Evolutionary conservation across 2,329 filamentous ascomycete species (phyloP), one percentile per base, ranked within the genome.

Genomic region (Fonsecaea multimorphosa): DNA sequence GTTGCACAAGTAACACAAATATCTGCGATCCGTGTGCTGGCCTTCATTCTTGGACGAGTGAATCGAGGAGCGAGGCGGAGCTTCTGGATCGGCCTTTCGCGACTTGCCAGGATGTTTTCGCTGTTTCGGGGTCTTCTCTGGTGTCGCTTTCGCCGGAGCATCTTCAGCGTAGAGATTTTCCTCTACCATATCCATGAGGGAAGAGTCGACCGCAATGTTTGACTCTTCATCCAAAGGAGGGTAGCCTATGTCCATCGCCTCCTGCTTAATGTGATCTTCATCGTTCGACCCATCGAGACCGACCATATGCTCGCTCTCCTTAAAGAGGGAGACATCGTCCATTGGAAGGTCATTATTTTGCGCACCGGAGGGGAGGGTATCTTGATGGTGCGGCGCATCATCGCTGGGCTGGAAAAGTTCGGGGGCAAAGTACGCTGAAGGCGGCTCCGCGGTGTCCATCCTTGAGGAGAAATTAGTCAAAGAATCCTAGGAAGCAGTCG

Each of bases 21-120:
- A 72, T 61, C 71, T 63, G 24, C 67, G 67, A 63, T 72, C 71
- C 7, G 71, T 72, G 60, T 72, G 71, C 49, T 72, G 71, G 4
- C 71, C 71, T 67, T 72, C 71, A 46, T 72, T 72, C 57, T 72
- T 72, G 32, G 71, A 72, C 5, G 71, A 72, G 54, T 72, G 71
- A 24, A 71, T 53, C 11, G 67, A 64, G 3, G 70, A 71, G 29
- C 69, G 67, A 29, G 58, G 63, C 9, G 53, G 59, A 19, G 29
- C 55, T 31, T 66, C 60, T 14, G 67, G 57, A 49, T 71, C 69
- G 27, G 38, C 46, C 54, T 70, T 71, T 56, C 64, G 57, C 9
- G 69, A 65, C 58, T 65, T 71, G 29, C 67, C 67, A 54, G 68
- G 61, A 40, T 67, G 60, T 60, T 69, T 72, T 51, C 63, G 67